These are phyloP conservation scores for Citrullus mucosospermus DNA, from an alignment of 306 rosid species.

Conservation along the genomic window DNA sequence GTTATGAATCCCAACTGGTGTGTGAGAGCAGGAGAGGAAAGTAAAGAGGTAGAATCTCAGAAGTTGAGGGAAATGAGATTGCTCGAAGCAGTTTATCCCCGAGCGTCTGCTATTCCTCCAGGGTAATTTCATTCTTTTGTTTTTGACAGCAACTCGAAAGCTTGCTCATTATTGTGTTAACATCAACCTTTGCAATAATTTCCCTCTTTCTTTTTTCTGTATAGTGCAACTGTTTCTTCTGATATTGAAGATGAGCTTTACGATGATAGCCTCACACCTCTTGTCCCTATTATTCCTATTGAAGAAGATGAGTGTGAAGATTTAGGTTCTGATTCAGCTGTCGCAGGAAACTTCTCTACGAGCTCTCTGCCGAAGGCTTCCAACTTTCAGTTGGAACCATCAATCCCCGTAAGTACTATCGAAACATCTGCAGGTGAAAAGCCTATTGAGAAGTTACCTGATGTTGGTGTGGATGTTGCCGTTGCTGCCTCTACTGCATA, in stretches of 20 bases:
- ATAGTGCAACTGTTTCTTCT: constrained; percentile 39
- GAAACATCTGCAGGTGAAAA: constrained; percentile 1
- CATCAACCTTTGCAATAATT: neutral
- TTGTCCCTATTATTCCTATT: constrained; percentile 36
- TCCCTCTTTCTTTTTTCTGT: neutral
- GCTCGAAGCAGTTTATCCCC: constrained; percentile 64
- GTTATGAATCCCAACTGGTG: constrained; percentile 25
- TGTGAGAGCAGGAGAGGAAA: constrained; percentile 63
- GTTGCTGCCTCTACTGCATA: constrained; percentile 36
- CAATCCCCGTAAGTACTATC: neutral
- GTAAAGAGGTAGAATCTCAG: constrained; percentile 36
- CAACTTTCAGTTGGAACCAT: neutral
- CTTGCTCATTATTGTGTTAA: neutral
- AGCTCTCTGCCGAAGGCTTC: constrained; percentile 11
- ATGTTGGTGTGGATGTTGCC: constrained; percentile 20
- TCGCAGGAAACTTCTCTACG: constrained; percentile 4
- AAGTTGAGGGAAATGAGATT: constrained; percentile 35
- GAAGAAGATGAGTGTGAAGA: constrained; percentile 39
- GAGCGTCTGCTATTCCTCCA: constrained; percentile 46
- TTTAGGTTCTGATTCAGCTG: constrained; percentile 7
- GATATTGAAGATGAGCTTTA: constrained; percentile 27
- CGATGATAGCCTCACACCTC: constrained; percentile 42
- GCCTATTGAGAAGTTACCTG: constrained; percentile 15
- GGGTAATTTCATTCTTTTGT: constrained; percentile 22
- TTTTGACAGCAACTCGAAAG: neutral